phyloP scores from a whole-genome alignment of 2,329 filamentous ascomycete genomes.

The Periconia macrospinosa region DNA sequence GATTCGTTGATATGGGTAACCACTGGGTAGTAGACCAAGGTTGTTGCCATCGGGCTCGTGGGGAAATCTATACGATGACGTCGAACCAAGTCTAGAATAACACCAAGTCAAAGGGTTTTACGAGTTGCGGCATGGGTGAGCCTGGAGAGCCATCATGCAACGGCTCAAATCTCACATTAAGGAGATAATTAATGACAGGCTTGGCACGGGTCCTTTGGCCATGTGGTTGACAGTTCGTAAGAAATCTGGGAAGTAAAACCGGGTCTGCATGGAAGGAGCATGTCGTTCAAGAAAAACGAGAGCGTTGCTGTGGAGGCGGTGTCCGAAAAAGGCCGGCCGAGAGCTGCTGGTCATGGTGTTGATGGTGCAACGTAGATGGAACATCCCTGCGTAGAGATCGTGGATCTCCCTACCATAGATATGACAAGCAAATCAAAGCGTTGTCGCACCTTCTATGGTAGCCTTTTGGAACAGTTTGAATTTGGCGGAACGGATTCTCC shows the following conservation, averaged over 20 bases:
- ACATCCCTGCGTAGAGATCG: slow-evolving; percentile 23
- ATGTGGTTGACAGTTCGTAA: neutral
- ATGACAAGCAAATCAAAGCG: neutral
- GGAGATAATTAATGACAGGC: neutral
- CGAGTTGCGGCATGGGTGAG: slow-evolving; percentile 16
- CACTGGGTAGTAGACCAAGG: slow-evolving; percentile 17
- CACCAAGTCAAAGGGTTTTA: slow-evolving; percentile 2
- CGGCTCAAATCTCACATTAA: neutral
- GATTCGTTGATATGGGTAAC: slow-evolving; percentile 34
- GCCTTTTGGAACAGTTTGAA: neutral
- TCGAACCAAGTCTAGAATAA: slow-evolving; percentile 10
- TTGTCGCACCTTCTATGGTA: neutral
- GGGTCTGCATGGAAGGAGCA: slow-evolving; percentile 14
- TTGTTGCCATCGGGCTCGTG: slow-evolving; percentile 20
- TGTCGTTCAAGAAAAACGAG: slow-evolving; percentile 10
- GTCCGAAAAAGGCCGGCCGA: slow-evolving; percentile 7
- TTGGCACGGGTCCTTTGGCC: neutral
- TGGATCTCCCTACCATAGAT: slow-evolving; percentile 1
- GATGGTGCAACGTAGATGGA: slow-evolving; percentile 18
- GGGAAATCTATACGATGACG: slow-evolving; percentile 28
- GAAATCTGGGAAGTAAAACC: slow-evolving; percentile 12
- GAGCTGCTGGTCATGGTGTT: slow-evolving; percentile 17
- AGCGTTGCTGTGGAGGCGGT: slow-evolving; percentile 18
- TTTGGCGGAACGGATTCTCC: neutral
- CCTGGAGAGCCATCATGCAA: slow-evolving; percentile 16